Evolutionary conservation across 1,284 basidiomycete species (phyloP).

Genomic region (Neotropicomus parvogracilis): DNA sequence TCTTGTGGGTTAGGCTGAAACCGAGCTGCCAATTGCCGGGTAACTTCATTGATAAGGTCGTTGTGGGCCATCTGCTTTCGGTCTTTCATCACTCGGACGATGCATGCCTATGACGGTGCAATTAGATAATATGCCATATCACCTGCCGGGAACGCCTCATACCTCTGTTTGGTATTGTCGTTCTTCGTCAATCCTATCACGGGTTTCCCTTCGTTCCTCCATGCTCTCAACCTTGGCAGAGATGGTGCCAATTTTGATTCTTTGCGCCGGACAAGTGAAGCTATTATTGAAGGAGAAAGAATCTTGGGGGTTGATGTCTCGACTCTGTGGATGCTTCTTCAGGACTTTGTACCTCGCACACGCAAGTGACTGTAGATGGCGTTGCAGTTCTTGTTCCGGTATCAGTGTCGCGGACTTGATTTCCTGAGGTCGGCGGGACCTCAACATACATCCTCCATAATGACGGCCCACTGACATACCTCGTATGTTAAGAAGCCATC

Average conservation of each 20-base stretch:
- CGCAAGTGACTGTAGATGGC: slow-evolving; percentile 92
- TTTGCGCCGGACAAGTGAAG: slow-evolving; percentile 79
- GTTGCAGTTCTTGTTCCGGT: slow-evolving; percentile 75
- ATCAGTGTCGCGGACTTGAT: slow-evolving; percentile 73
- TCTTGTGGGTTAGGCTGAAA: slow-evolving; percentile 84
- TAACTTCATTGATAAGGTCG: slow-evolving; percentile 89
- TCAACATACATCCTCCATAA: slow-evolving; percentile 1
- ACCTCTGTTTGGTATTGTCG: slow-evolving; percentile 89
- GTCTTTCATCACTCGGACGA: slow-evolving; percentile 98
- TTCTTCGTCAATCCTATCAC: slow-evolving; percentile 90
- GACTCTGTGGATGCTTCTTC: slow-evolving; percentile 85
- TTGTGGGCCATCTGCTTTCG: slow-evolving; percentile 87
- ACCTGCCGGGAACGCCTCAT: slow-evolving; percentile 6
- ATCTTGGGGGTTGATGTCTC: slow-evolving; percentile 77
- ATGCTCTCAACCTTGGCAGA: slow-evolving; percentile 82
- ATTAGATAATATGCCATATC: slow-evolving; percentile 6
- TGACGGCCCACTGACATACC: slow-evolving; percentile 39
- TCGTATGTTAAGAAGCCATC: slow-evolving; percentile 72
- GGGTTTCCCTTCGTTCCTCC: slow-evolving; percentile 90
- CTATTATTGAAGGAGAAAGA: slow-evolving; percentile 85
- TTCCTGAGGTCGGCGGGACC: slow-evolving; percentile 43
- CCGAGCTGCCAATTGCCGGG: slow-evolving; percentile 76
- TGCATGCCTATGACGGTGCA: slow-evolving; percentile 68
- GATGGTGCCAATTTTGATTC: slow-evolving; percentile 93
- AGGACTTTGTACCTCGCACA: slow-evolving; percentile 96